Evolutionary conservation across 2,329 filamentous ascomycete genomes (phyloP).

Genomic region (Dothidotthia symphoricarpi): DNA sequence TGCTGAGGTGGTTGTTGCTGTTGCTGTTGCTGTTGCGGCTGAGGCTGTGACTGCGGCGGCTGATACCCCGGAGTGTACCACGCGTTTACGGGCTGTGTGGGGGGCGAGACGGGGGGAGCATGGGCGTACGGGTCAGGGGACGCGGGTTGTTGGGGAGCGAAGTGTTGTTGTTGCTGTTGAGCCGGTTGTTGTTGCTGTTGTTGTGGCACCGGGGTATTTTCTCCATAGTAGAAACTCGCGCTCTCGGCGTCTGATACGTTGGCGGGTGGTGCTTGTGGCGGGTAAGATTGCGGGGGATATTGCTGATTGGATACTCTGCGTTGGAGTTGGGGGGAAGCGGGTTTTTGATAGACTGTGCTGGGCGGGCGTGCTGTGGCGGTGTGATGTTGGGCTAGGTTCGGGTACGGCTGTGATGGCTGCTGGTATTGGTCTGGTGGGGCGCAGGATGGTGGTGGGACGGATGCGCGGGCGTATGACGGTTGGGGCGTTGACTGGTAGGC

Average conservation of each 20-base stretch:
- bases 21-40: conserved; percentile 21
- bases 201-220: conserved; percentile 19
- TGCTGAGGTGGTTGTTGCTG: conserved; percentile 9
- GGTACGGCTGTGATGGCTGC: conserved; percentile 39
- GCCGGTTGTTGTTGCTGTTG: conserved; percentile 8
- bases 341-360: conserved; percentile 30
- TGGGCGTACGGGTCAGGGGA: conserved; percentile 37
- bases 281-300: conserved; percentile 38
- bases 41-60: conserved; percentile 22
- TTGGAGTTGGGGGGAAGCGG: conserved; percentile 40
- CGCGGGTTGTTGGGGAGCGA: conserved; percentile 39
- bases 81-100: conserved; percentile 30
- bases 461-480: conserved; percentile 39
- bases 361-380: conserved; percentile 16
- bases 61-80: conserved; percentile 36
- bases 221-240: conserved; percentile 38
- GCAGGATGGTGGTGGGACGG: conserved; percentile 27
- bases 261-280: conserved; percentile 35
- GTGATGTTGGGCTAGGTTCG: conserved; percentile 28
- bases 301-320: conserved; percentile 34
- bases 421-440: conserved; percentile 34
- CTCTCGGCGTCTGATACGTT: conserved; percentile 35
- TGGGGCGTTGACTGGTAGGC: conserved; percentile 39
- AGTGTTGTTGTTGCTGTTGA: conserved; percentile 20
- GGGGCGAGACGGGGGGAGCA: conserved; percentile 30